Base-by-base conservation (phyloP, 225 moss, liverwort and hornwort genomes). In the Bryoerythrophyllum caledonicum region DNA sequence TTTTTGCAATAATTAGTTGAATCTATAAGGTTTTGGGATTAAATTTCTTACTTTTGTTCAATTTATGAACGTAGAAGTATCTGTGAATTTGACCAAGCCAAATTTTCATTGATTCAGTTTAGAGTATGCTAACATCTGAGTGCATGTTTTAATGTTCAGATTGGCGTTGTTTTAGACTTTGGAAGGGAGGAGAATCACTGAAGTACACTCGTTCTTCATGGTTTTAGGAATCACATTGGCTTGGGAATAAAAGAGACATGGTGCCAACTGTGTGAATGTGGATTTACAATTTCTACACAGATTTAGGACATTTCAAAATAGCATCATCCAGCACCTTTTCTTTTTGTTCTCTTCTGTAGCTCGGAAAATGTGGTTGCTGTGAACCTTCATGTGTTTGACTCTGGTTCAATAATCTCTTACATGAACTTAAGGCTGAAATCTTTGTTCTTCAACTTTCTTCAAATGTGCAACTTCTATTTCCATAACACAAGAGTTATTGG, bases 151-250 rank as follows among this genome's bases (percentile, higher is more conserved):
- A 32, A n/a, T 67, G 7, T 74, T 73, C 84, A 89, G 86, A 82
- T 89, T 77, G 74, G 84, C 60, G 63, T 89, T 60, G 86, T 89
- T 49, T 52, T 81, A 15, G 84, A 89, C 78, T 89, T 86, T 40
- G 89, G 89, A 72, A 74, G 86, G 60, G 80, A 84, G 79, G 76
- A 86, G 71, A 74, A 81, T 75, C 79, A 84, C 60, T 84, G 77
- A 70, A 41, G 3, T 68, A 44, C 60, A 12, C 41, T 12, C n/a
- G 28, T 54, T 53, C 63, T 67, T 65, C 53, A 20, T 53, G 40
- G 34, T 52, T 34, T 65, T 59, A 37, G 21, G 56, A 34, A 64
- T 82, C 65, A 44, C 49, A 58, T 37, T n/a, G 24, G 40, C 65
- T 70, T 65, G 70, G 52, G 70, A 74, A 41, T 52, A 78, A 37